Evolutionary conservation across 2,329 filamentous ascomycete species (phyloP).

Genomic region (Sporothrix phasma): DNA sequence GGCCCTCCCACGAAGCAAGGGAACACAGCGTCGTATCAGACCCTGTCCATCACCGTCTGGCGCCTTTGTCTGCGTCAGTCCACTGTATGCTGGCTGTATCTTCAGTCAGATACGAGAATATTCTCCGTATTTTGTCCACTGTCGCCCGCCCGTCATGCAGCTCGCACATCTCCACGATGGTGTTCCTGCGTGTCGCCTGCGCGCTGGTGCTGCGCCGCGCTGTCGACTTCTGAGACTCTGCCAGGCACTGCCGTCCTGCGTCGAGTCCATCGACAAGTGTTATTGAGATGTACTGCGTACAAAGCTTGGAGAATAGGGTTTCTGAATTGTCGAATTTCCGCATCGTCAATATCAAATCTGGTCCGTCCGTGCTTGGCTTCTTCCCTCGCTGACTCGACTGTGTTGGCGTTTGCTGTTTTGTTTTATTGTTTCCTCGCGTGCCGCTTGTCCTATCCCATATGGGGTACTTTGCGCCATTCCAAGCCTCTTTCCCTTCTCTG

Average conservation of each 20-base stretch:
- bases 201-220: not conserved
- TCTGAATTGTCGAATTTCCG: too few relatives aligned
- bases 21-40: not conserved
- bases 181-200: conserved; percentile 5
- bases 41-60: not conserved
- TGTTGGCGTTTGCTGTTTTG: not conserved
- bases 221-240: conserved; percentile 6
- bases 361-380: not conserved
- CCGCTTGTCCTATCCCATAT: not conserved
- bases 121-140: not conserved
- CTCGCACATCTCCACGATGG: not conserved
- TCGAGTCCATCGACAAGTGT: not conserved
- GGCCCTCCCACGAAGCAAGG: not conserved
- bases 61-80: not conserved
- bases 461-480: not conserved
- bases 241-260: conserved; percentile 6
- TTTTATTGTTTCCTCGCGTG: not conserved
- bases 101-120: not conserved
- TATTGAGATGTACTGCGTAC: not conserved
- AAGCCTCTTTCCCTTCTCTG: not conserved
- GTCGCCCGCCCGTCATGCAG: not conserved
- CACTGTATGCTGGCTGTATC: not conserved
- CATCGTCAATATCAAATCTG: not conserved
- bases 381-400: not conserved
- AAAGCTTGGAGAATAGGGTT: not conserved